Base-by-base conservation (phyloP, 768 basidiomycete species). In the Calvatia gigantea region DNA sequence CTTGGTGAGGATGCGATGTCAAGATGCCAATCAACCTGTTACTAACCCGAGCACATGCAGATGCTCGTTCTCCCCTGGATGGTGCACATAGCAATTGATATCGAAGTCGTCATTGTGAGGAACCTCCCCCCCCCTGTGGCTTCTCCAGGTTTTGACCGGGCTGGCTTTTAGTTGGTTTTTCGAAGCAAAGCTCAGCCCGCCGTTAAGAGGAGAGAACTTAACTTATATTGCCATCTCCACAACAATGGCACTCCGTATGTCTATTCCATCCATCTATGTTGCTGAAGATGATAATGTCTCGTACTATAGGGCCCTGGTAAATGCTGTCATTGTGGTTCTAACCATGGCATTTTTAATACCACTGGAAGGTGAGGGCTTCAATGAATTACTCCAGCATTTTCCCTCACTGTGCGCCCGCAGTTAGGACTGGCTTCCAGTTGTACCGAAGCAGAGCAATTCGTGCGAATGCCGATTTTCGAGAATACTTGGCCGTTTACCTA, bases 71-170 rank as follows among this genome's bases (percentile, higher is more conserved):
- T 54, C 6, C 54, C 44, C 12, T 54, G 44, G 44, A 35, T 54
- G 11, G 33, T 47, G 14, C 54, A 54, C 27, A 15, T 46, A n/a
- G 44, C 45, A 7, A 47, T 47, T n/a, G 54, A 54, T 29, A 14
- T 54, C 15, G 54, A 54, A 47, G 44, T 54, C 25, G 35, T 54
- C 12, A 38, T 54, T 39, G 54, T 54, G 23, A 39, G 54, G 46
- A n/a, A 3, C n/a, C 23, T 44, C 28, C 12, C 15, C n/a, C 31
- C n/a, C 6, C 23, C 5, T 23, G n/a, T n/a, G 11, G 4, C 14
- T n/a, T 7, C n/a, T 41, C n/a, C 27, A 12, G 25, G 5, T 12
- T 14, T 25, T 28, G 14, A 21, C 14, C 29, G 9, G 5, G 9
- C 15, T 28, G n/a, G 19, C 7, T 21, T n/a, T 15, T 28, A 54